Conservation (phyloP, 1,284 basidiomycete genomes). For the Afroboletus lepidellus region DNA sequence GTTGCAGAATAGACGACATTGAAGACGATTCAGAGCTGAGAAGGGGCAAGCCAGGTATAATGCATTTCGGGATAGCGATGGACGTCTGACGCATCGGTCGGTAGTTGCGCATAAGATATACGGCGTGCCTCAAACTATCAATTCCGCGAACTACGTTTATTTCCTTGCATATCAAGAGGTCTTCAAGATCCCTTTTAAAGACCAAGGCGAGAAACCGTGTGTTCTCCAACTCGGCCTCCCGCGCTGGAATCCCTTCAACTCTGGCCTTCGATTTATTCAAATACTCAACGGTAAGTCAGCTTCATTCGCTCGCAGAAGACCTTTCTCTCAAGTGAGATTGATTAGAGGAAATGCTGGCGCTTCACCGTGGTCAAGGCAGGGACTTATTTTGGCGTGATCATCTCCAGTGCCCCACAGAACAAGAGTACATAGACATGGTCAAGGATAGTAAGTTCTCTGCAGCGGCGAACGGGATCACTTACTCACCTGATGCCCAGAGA, state of each 20-base stretch:
- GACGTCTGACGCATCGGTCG: neutral
- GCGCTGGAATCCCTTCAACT: neutral
- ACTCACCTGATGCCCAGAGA: slow-evolving; percentile 59
- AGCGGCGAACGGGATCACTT: neutral
- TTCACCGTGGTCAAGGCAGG: slow-evolving; percentile 81
- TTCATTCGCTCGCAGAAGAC: neutral
- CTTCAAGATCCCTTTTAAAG: slow-evolving; percentile 36
- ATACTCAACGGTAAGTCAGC: slow-evolving; percentile 64
- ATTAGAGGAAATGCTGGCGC: slow-evolving; percentile 69
- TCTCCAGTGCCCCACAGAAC: slow-evolving; percentile 76
- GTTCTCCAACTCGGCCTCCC: slow-evolving; percentile 40
- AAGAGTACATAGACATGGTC: slow-evolving; percentile 84
- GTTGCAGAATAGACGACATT: slow-evolving; percentile 75
- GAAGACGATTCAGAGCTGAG: slow-evolving; percentile 79
- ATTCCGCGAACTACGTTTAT: slow-evolving; percentile 87
- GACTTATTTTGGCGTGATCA: slow-evolving; percentile 81
- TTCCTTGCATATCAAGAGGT: slow-evolving; percentile 85
- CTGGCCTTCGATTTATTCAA: slow-evolving; percentile 46
- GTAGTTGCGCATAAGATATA: slow-evolving; percentile 82
- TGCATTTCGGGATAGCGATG: neutral
- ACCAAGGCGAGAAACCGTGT: slow-evolving; percentile 1
- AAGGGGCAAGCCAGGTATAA: slow-evolving; percentile 67
- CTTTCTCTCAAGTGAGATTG: neutral
- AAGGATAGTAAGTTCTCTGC: slow-evolving; percentile 62
- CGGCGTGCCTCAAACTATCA: slow-evolving; percentile 81